phyloP scores from a whole-genome alignment of 1,284 basidiomycete species.

The Gymnopus androsaceus region DNA sequence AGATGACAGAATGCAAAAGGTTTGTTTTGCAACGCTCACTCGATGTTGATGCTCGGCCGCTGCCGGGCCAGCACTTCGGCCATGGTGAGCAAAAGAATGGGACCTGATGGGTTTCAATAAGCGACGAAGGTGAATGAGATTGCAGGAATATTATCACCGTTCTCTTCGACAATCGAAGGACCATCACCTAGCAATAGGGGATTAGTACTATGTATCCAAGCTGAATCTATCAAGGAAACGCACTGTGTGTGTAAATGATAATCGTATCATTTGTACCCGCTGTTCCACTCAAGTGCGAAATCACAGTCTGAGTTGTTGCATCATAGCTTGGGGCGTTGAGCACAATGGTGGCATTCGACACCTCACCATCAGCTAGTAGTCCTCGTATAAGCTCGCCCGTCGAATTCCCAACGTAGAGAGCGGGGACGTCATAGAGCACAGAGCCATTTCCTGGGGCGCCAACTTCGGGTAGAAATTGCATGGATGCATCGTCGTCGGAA shows the following conservation, averaged over 20 bases:
- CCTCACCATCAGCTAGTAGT: slow-evolving; percentile 20
- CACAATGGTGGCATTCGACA: slow-evolving; percentile 28
- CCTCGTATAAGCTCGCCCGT: slow-evolving; percentile 29
- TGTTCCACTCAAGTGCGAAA: slow-evolving; percentile 27
- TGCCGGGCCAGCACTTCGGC: slow-evolving; percentile 30
- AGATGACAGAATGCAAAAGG: not conserved
- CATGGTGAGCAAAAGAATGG: slow-evolving; percentile 30
- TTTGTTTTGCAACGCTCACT: slow-evolving; percentile 20
- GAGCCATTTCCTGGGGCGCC: slow-evolving; percentile 26
- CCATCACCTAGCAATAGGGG: slow-evolving; percentile 25
- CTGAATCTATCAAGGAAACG: too few relatives aligned
- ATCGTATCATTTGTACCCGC: slow-evolving; percentile 23
- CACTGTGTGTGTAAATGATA: slow-evolving; percentile 32
- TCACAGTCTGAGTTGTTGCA: slow-evolving; percentile 25
- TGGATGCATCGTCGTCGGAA: slow-evolving; percentile 30
- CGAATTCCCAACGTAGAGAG: slow-evolving; percentile 31
- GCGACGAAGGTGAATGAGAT: not conserved
- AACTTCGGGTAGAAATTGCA: slow-evolving; percentile 32
- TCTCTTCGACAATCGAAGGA: slow-evolving; percentile 32
- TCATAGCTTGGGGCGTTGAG: slow-evolving; percentile 28
- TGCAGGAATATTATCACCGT: slow-evolving; percentile 20
- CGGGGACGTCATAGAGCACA: slow-evolving; percentile 26
- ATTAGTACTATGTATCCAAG: too few relatives aligned
- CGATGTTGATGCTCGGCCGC: slow-evolving; percentile 26
- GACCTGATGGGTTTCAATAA: slow-evolving; percentile 20